Evolutionary conservation across 345 rosid genomes (phyloP), one percentile per base, ranked within the genome.

Genomic region (Draba incana): DNA sequence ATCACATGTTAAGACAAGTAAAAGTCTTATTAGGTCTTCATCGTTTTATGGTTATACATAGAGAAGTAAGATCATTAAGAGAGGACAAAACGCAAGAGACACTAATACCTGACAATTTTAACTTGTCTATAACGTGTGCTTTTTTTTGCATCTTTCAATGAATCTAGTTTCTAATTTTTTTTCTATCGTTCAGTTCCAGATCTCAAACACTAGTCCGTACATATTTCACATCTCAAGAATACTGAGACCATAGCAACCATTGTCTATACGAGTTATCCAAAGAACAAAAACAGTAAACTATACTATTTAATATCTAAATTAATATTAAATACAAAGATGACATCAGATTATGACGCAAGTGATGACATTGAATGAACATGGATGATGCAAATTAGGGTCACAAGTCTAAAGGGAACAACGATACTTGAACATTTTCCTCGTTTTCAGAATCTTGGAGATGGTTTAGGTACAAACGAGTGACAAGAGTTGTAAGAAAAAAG

Each of bases 101-200:
- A 43, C 25, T 14, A 28, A 42, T 39, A 51, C 27, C 50, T 41
- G 30, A 25, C 42, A 15, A 41, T 15, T 27, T 39, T 37, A 56
- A 35, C n/a, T 43, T 43, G 46, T 25, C 23, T 14, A 4, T 25
- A 14, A 6, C 37, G 2, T 27, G 12, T 65, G 20, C 6, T 49
- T 6, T 43, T 38, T 25, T 65, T 52, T 28, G 50, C 28, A 41
- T 11, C 52, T 42, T 64, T 43, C 70, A 53, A 30, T 53, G 12
- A 13, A 42, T 42, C 51, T 16, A 65, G 5, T 42, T 8, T 60
- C 8, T 10, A 23, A 11, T 1, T 51, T 14, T 24, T 24, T 14
- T 24, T 5, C 39, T 39, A 25, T 3, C 10, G 23, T 25, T 25
- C 27, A 24, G 6, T 25, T 45, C 27, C 30, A 61, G 27, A n/a